Conservation (phyloP, 2,329 filamentous ascomycete genomes). For the Neophaeococcomyces aloes region DNA sequence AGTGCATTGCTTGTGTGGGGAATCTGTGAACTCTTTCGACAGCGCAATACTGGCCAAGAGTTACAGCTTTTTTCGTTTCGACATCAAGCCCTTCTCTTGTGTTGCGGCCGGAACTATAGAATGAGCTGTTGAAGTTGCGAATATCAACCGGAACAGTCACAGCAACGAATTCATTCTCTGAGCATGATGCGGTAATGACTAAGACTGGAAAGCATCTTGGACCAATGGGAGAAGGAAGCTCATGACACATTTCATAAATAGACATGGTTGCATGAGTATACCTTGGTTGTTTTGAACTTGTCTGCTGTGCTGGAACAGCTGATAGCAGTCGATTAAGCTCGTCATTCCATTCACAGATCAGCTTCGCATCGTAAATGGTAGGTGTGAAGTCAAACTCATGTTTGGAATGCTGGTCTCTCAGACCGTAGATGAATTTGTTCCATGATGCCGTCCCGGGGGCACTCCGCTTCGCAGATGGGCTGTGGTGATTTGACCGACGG, state of each 20-base stretch:
- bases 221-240: slow-evolving; percentile 20
- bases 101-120: slow-evolving; percentile 23
- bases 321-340: slow-evolving; percentile 8
- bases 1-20: background rate
- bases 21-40: slow-evolving; percentile 13
- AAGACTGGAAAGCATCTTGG: slow-evolving; percentile 25
- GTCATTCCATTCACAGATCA: slow-evolving; percentile 23
- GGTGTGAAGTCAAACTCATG: slow-evolving; percentile 35
- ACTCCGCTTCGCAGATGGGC: slow-evolving; percentile 12
- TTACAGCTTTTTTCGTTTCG: slow-evolving; percentile 20
- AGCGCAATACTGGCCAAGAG: slow-evolving; percentile 21
- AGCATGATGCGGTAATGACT: slow-evolving; percentile 21
- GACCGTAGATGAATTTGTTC: slow-evolving; percentile 29
- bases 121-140: slow-evolving; percentile 13
- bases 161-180: slow-evolving; percentile 21
- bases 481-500: slow-evolving; percentile 29
- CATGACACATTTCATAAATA: slow-evolving; percentile 26
- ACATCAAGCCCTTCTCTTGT: slow-evolving; percentile 18
- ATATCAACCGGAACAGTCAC: slow-evolving; percentile 25
- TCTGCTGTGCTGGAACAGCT: background rate
- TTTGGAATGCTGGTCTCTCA: slow-evolving; percentile 30
- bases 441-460: slow-evolving; percentile 29
- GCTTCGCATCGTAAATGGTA: slow-evolving; percentile 24
- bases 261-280: slow-evolving; percentile 10
- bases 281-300: background rate